Evolutionary conservation across 2,329 filamentous ascomycete genomes (phyloP), one percentile per base, ranked within the genome.

Genomic region (Penicillium italicum): DNA sequence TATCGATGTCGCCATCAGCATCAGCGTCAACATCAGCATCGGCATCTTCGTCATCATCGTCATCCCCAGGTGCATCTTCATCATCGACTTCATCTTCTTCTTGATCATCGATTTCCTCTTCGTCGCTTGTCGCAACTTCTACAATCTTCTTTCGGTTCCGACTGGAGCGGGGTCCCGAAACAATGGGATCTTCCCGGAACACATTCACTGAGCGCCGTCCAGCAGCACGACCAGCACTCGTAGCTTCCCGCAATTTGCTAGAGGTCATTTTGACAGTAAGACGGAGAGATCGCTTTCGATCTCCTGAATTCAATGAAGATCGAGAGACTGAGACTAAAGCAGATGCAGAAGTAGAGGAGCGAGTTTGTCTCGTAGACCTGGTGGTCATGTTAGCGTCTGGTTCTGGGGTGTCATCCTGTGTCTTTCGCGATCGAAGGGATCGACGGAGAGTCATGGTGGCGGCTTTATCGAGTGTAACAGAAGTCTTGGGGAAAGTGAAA

Each of bases 261-360:
- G 77, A 73, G 18, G 78, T 76, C 73, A 79, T 79, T 61, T 77
- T 80, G 48, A 80, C 73, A 6, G 75, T 80, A 51, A 80, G 64
- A 59, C 73, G 74, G 45, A 80, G 74, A 38, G 76, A 76, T 63
- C 70, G 74, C 56, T 68, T 68, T 18, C 63, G 59, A 52, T 76
- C 72, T 51, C 71, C 73, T 14, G 70, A 66, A 20, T 65, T 65
- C 51, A 73, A 66, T 18, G 69, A 61, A 45, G 70, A 69, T 55
- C 72, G 71, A 45, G 71, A 72, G 34, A 76, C 37, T 5, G 45
- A 42, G 12, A 54, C 22, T 18, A 41, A 18, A n/a, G 51, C 67
- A 46, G 72, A 74, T 41, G 76, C 69, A 52, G 72, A 69, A 28
- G 66, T 58, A 50, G 67, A 62, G 50, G 67, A 65, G 36, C 70